Percentiles rank a stretch among this genome's conserved stretches.
These are phyloP conservation scores for Yarrowia galli DNA, from an alignment of 1,139 yeast genomes.

Conservation along the genomic window DNA sequence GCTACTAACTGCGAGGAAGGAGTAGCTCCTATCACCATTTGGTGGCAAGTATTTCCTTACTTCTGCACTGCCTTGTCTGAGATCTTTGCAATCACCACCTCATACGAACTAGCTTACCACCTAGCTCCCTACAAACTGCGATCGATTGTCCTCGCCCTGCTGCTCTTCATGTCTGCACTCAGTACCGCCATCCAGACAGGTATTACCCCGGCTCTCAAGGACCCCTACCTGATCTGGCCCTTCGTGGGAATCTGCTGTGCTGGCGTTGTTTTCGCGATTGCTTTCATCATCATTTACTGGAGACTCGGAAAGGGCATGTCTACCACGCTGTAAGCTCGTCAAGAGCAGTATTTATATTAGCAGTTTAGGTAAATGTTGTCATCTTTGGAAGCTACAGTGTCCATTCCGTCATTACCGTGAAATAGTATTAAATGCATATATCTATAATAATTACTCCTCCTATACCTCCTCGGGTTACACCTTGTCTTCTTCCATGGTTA, in stretches of 20 bases:
- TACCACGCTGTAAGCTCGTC: not conserved
- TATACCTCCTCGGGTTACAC: slow-evolving; percentile 4
- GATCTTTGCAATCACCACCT: slow-evolving; percentile 12
- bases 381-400: not conserved
- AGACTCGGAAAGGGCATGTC: slow-evolving; percentile 22
- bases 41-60: slow-evolving; percentile 24
- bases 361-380: not conserved
- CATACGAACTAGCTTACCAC: slow-evolving; percentile 22
- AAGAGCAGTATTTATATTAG: too few species aligned
- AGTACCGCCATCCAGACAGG: slow-evolving; percentile 25
- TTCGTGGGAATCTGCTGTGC: slow-evolving; percentile 24
- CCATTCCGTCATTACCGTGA: slow-evolving; percentile 18
- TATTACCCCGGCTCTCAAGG: slow-evolving; percentile 14
- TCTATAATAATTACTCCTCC: slow-evolving; percentile 31
- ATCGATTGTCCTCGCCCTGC: slow-evolving; percentile 10
- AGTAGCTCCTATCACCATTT: slow-evolving; percentile 11
- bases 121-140: slow-evolving; percentile 17
- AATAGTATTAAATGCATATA: slow-evolving; percentile 31
- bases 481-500: slow-evolving; percentile 1
- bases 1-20: slow-evolving; percentile 13
- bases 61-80: slow-evolving; percentile 16
- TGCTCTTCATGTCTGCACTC: slow-evolving; percentile 20
- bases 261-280: slow-evolving; percentile 15
- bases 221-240: slow-evolving; percentile 19
- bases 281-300: slow-evolving; percentile 17